These are phyloP conservation scores for Metschnikowia gelsemii DNA, from an alignment of 805 yeast species.

Conservation along the genomic window DNA sequence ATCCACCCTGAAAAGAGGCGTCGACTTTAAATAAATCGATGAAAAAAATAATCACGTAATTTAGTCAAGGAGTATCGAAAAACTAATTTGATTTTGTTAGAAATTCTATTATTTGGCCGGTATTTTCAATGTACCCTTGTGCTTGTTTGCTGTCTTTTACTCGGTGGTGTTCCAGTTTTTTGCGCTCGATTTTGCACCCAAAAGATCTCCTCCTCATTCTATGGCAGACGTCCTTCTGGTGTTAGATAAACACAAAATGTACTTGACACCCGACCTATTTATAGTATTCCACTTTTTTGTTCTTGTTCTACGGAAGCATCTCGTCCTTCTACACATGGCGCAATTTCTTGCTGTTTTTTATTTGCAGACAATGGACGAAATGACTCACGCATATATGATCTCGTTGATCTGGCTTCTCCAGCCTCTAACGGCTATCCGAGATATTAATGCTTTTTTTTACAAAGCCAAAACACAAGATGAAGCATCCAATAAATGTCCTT, in stretches of 20 bases:
- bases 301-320: conserved; percentile 1
- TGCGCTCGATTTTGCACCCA: conserved; percentile 9
- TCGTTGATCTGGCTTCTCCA: conserved; percentile 7
- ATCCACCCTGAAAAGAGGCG: too few relatives aligned
- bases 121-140: too few relatives aligned
- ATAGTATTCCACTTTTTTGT: conserved; percentile 5
- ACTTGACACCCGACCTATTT: not conserved
- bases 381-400: not conserved
- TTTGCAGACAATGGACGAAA: conserved; percentile 6
- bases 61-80: too few relatives aligned
- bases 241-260: conserved; percentile 2
- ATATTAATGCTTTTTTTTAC: not conserved
- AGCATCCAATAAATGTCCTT: not conserved
- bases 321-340: conserved; percentile 1
- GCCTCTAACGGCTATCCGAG: not conserved
- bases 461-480: not conserved
- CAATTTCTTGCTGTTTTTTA: conserved; percentile 7
- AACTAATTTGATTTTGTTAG: too few relatives aligned
- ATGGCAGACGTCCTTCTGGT: not conserved
- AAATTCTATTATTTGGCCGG: too few relatives aligned
- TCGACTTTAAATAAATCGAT: too few relatives aligned
- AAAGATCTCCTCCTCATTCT: not conserved
- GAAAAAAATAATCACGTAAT: too few relatives aligned
- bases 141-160: too few relatives aligned
- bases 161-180: not conserved